Evolutionary conservation across 495 filamentous ascomycete genomes (phyloP), one percentile per base, ranked within the genome.

Genomic region (Elasticomyces elasticus): DNA sequence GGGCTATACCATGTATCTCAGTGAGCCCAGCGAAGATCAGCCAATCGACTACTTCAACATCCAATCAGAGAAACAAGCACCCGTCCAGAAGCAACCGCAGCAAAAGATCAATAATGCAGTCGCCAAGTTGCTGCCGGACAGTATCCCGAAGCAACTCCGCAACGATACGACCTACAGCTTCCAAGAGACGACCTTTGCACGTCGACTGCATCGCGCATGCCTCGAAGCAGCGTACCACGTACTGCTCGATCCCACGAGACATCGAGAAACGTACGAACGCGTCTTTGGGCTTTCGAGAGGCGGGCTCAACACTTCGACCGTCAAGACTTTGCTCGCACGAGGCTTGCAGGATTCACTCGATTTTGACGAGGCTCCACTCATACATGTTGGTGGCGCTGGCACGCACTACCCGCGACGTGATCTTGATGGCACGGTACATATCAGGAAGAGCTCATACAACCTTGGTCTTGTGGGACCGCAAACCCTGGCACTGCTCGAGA

Each of bases 121-220:
- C 7, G 19, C 17, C 5, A 26, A 6, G 5, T 4, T 23, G 42
- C 17, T 45, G 6, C 26, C 45, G 45, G 45, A 28, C 23, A 15
- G 35, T 1, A 26, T 26, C 24, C 42, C 41, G 24, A 28, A n/a
- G 4, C n/a, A 19, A 23, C 19, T 57, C 2, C 48, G 24, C 6
- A 50, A 25, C n/a, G 31, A 26, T 11, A 23, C 4, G 11, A 60
- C 56, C 0, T 78, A 78, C 59, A 69, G 74, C 28, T 72, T 79
- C 40, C 74, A 80, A 23, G 88, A 92, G 67, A 70, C 71, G 13
- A 77, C 77, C n/a, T 86, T 94, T 56, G 79, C 80, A 17, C 79
- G 86, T 0, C 74, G 81, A 12, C 71, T 92, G 23, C 84, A 87
- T 20, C 76, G 88, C 10, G 76, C 75, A 49, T 73, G 79, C 6